A percentile compares a stretch with the other conserved stretches of the same genome.
These are phyloP conservation scores for Tripterygium wilfordii DNA, from an alignment of 177 flowering plant species.

Conservation along the genomic window DNA sequence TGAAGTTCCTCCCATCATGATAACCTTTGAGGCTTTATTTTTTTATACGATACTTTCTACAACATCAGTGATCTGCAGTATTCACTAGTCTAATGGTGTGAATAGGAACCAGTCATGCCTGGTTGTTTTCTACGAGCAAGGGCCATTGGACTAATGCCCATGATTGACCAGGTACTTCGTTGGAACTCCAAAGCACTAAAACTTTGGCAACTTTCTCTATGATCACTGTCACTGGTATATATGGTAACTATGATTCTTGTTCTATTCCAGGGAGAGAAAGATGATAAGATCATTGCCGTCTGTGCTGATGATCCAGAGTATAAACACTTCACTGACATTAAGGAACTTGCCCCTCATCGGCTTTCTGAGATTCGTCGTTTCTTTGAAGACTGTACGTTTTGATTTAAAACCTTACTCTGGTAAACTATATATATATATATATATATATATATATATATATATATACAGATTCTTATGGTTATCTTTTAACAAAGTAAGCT, in stretches of 20 bases:
- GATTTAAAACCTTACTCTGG: too few relatives aligned
- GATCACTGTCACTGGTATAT: too few relatives aligned
- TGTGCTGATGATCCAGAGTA: constrained; percentile 92
- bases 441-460: too few relatives aligned
- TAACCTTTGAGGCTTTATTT: too few relatives aligned
- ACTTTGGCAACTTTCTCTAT: too few relatives aligned
- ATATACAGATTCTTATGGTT: too few relatives aligned
- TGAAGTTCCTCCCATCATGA: too few relatives aligned
- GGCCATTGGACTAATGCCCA: constrained; percentile 84
- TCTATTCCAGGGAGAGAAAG: constrained; percentile 64
- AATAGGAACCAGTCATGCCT: constrained; percentile 72
- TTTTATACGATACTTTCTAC: too few relatives aligned
- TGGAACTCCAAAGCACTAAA: not conserved
- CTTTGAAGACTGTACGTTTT: constrained; percentile 81
- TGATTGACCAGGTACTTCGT: constrained; percentile 74
- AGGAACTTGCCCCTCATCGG: constrained; percentile 71
- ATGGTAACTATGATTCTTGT: too few relatives aligned
- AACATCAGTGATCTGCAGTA: too few relatives aligned
- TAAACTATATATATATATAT: too few relatives aligned
- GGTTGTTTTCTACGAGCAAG: constrained; percentile 79
- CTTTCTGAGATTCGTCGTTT: constrained; percentile 73
- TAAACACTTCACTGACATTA: constrained; percentile 62
- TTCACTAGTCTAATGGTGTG: not conserved
- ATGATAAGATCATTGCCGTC: constrained; percentile 84
- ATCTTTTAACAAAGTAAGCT: too few relatives aligned